Evolutionary conservation across 2,329 filamentous ascomycete species (phyloP), one percentile per base, ranked within the genome.

Genomic region (Penicillium italicum): DNA sequence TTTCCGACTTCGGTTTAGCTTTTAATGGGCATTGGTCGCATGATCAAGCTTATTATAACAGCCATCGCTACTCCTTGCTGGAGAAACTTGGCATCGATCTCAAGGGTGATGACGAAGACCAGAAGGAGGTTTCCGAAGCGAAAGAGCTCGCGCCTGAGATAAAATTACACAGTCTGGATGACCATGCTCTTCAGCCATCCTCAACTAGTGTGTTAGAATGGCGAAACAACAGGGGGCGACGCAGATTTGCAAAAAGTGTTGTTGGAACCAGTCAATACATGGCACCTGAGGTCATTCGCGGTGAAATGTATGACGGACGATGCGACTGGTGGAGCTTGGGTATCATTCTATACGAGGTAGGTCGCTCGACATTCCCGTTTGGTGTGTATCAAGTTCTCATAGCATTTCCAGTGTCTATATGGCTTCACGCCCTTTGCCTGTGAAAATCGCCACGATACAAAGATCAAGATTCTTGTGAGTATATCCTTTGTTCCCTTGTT

Each of bases 241-340:
- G 91, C 37, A 83, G 83, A 33, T 82, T 90, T 33, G 93, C 93
- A 1, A 84, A 86, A 63, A 96, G 91, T 43, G 86, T 96, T 1
- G 93, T 97, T 11, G 93, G 93, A 2, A 97, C 94, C 2, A 96
- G 91, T 70, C 93, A 97, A 70, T 97, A 97, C 77, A 97, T 97
- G 94, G 93, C 94, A 0, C 93, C 93, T 2, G 94, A 97, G 76
- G 90, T 97, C 18, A 87, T 97, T 55, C 80, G 83, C 62, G 90
- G 92, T 28, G 83, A 91, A 46, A 77, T 82, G 36, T 97, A 97
- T 72, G 94, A 97, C 74, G 93, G 90, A 30, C 83, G 93, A 68
- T 97, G 93, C 74, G 93, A 97, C 74, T 97, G 84, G 91, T 97
- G 90, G 93, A 97, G 92, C 74, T 84, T 97, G 64, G 93, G 91